Evolutionary conservation across 78 protist species (phyloP).

Genomic region (Emiliania huxleyi): DNA sequence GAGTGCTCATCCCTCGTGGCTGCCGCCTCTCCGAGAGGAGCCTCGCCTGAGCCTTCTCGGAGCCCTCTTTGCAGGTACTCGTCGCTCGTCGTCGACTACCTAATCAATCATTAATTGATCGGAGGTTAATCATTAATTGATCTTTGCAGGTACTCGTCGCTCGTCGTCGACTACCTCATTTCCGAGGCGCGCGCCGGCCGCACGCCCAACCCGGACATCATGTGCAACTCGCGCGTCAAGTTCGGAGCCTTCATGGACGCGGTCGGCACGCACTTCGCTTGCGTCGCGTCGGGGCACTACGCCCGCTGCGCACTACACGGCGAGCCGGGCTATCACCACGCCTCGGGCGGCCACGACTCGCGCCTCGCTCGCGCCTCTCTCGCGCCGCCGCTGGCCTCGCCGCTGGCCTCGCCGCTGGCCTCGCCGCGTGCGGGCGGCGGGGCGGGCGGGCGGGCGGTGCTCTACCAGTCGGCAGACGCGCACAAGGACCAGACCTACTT

Average conservation of each 20-base stretch:
- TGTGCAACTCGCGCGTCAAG: slow-evolving; percentile 51
- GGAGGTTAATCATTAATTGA: too few species aligned
- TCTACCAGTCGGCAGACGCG: background rate
- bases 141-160: slow-evolving; percentile 27
- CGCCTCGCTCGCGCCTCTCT: background rate
- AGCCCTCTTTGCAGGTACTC: too few species aligned
- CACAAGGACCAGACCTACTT: slow-evolving; percentile 51
- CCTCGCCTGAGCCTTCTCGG: too few species aligned
- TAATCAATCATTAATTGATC: too few species aligned
- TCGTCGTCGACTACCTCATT: slow-evolving; percentile 34
- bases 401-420: background rate
- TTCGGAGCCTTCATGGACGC: slow-evolving; percentile 23
- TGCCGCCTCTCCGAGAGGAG: too few species aligned
- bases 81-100: slow-evolving; percentile 37
- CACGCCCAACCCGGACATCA: slow-evolving; percentile 45
- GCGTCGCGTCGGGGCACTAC: slow-evolving; percentile 37
- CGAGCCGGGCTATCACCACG: background rate
- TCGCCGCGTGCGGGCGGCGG: background rate
- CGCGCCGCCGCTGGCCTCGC: background rate
- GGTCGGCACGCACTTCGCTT: background rate
- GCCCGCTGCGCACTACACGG: background rate
- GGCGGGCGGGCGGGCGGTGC: background rate
- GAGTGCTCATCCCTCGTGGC: too few species aligned
- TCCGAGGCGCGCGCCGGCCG: slow-evolving; percentile 18
- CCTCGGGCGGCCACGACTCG: background rate